Percentiles rank a stretch among this genome's conserved stretches.
These are phyloP conservation scores for Exophiala sideris DNA, from an alignment of 2,329 filamentous ascomycete genomes.

Conservation along the genomic window DNA sequence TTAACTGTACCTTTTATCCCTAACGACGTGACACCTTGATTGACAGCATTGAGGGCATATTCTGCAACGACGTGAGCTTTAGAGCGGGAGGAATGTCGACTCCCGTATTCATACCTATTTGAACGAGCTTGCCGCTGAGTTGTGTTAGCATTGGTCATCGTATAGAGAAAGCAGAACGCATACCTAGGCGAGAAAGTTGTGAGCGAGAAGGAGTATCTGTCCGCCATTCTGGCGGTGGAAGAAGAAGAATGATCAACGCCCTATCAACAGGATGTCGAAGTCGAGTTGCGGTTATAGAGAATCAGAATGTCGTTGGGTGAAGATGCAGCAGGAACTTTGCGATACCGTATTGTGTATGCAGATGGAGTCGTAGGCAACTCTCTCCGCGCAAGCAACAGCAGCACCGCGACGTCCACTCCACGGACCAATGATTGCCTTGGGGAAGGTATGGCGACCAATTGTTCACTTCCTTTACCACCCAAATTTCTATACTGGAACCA, in stretches of 20 bases:
- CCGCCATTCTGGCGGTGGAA: constrained; percentile 66
- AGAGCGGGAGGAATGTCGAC: constrained; percentile 16
- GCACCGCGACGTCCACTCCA: background rate
- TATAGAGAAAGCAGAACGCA: constrained; percentile 36
- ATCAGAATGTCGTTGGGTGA: background rate
- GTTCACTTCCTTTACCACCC: too few relatives aligned
- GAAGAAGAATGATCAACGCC: background rate
- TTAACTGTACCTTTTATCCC: constrained; percentile 85
- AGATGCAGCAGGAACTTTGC: background rate
- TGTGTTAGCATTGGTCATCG: constrained; percentile 43
- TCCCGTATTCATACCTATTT: constrained; percentile 68
- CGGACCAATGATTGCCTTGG: background rate
- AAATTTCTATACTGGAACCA: too few relatives aligned
- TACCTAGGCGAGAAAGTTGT: constrained; percentile 99
- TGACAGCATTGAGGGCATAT: constrained; percentile 98
- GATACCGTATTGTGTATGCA: background rate
- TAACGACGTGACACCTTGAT: constrained; percentile 96
- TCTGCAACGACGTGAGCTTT: constrained; percentile 54
- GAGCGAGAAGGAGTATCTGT: constrained; percentile 98
- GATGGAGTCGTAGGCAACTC: background rate
- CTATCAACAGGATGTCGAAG: background rate
- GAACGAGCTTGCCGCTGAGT: constrained; percentile 90
- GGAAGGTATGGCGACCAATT: too few relatives aligned
- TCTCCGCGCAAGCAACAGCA: background rate
- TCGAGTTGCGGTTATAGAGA: background rate